Evolutionary conservation across 345 rosid species (phyloP), one percentile per base, ranked within the genome.

Genomic region (Hibiscus mutabilis): DNA sequence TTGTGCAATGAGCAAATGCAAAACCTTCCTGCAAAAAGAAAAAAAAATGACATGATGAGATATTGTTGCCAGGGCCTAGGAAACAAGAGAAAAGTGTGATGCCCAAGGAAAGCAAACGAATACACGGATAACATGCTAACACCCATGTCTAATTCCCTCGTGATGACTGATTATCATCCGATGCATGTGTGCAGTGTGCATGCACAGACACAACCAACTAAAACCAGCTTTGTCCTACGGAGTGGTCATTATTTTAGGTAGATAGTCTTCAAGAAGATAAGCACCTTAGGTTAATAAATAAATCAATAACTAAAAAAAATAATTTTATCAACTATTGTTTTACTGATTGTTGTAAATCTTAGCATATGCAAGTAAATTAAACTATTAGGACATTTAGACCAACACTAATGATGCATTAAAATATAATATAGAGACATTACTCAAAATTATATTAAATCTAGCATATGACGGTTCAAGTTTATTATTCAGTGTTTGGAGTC

Each of bases 1-100:
- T 96, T 58, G 98, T 96, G 81, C 99, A 96, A 79, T 96, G 99
- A 57, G 98, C 95, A 89, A 96, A 96, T 68, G 99, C 98, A 83
- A 92, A 92, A 53, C 98, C 97, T 91, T 96, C 99, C 98, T 96
- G 88, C 73, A 84, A 46, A 25, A 68, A 37, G 13, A 44, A 37
- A 49, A 70, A 37, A 15, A 44, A 37, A 49, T 13, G 6, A 70
- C 2, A 15, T 35, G 31, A 15, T 49, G 44, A 49, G 10, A 16
- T 47, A 49, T 29, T 22, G 71, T 10, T 49, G 24, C 44, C 27
- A n/a, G 24, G 19, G 46, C 46, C 46, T 42, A 49, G 18, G 58
- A 66, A 27, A 8, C 3, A 49, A 8, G 5, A 66, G 21, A 49
- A 15, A 1, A 27, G 40, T 25, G 16, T 49, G 24, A 27, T 47